phyloP scores from a whole-genome alignment of 352 stramenopile genomes.

The Aphanomyces euteiches region DNA sequence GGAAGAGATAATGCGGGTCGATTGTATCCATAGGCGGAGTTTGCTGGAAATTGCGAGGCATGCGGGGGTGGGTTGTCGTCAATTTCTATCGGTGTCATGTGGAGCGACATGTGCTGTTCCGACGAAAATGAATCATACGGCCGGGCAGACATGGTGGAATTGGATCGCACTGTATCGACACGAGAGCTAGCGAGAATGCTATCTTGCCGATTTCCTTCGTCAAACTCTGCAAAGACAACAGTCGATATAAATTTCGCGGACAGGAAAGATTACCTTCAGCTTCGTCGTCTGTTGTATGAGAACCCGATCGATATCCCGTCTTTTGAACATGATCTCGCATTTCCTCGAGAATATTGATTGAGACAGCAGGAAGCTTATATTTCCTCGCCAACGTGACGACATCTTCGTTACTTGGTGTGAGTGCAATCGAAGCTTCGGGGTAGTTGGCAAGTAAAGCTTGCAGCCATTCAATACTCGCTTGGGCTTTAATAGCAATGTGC shows the following conservation, averaged over 20 bases:
- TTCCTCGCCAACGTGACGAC: constrained; percentile 70
- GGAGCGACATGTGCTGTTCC: constrained; percentile 17
- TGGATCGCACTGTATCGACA: background rate
- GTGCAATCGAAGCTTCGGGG: constrained; percentile 74
- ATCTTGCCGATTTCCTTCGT: background rate
- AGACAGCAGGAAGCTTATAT: constrained; percentile 48
- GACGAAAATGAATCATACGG: constrained; percentile 15
- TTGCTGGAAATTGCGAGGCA: background rate
- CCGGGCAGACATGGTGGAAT: constrained; percentile 6
- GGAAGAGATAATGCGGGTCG: constrained; percentile 57
- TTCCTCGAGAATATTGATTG: constrained; percentile 75
- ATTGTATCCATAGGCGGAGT: background rate
- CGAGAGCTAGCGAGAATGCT: constrained; percentile 2
- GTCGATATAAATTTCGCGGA: background rate
- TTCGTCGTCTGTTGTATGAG: constrained; percentile 13
- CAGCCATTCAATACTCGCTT: constrained; percentile 83
- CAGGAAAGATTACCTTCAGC: background rate
- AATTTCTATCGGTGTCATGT: constrained; percentile 25
- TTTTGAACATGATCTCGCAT: constrained; percentile 78
- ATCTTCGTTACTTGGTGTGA: constrained; percentile 66
- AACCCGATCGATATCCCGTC: constrained; percentile 8
- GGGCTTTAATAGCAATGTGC: constrained; percentile 84
- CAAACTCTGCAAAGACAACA: constrained; percentile 9
- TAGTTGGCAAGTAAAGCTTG: constrained; percentile 79
- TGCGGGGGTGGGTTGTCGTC: constrained; percentile 8